A percentile compares a stretch with the other conserved stretches of the same genome.
These are phyloP conservation scores for Heliosperma pusillum DNA, from an alignment of 148 eudicot species.

Conservation along the genomic window DNA sequence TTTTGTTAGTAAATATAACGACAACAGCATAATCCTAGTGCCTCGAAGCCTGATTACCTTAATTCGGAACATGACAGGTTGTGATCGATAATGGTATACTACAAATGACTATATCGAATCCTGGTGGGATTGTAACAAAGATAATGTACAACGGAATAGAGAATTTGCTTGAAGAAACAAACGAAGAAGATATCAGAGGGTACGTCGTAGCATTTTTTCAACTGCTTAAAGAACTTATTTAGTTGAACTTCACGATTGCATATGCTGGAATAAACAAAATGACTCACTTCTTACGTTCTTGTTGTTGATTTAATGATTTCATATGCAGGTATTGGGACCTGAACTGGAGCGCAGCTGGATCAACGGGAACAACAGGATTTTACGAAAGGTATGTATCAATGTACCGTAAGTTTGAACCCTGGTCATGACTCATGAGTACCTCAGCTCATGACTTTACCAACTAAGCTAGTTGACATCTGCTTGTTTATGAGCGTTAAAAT, in stretches of 20 bases:
- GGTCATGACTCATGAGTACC: too few relatives aligned
- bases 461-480: too few relatives aligned
- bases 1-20: background rate
- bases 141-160: constrained; percentile 61
- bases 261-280: too few relatives aligned
- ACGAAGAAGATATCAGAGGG: constrained; percentile 71
- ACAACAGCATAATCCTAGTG: background rate
- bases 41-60: background rate
- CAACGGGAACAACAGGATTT: constrained; percentile 58
- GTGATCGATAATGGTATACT: constrained; percentile 72
- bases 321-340: constrained; percentile 67
- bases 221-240: too few relatives aligned
- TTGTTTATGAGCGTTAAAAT: background rate
- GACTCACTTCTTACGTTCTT: too few relatives aligned
- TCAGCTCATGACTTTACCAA: too few relatives aligned
- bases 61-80: constrained; percentile 37
- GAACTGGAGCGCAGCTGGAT: constrained; percentile 57
- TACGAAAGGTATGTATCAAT: constrained; percentile 47
- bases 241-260: background rate
- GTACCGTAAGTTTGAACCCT: too few relatives aligned
- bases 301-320: too few relatives aligned
- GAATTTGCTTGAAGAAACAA: constrained; percentile 70
- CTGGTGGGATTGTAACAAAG: constrained; percentile 70
- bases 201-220: constrained; percentile 20
- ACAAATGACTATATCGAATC: constrained; percentile 73